phyloP scores from a whole-genome alignment of 495 filamentous ascomycete species.

The Penicillium canescens region DNA sequence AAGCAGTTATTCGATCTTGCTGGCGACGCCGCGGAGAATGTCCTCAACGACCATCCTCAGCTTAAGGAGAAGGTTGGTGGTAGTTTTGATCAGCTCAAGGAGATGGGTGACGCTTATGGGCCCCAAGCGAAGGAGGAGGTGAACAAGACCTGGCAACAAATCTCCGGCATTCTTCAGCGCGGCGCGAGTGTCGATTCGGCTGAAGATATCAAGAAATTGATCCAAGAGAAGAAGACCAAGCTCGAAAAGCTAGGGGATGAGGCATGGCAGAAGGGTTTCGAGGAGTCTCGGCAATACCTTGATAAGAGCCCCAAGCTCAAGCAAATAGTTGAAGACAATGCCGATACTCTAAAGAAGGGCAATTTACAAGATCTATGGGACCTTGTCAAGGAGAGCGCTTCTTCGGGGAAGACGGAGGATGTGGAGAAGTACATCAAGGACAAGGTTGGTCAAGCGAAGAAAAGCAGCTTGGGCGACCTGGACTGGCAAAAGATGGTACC shows the following conservation, averaged over 20 bases:
- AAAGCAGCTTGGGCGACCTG: slow-evolving; percentile 35
- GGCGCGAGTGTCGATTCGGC: slow-evolving; percentile 51
- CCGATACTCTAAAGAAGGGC: slow-evolving; percentile 57
- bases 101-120: slow-evolving; percentile 62
- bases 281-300: slow-evolving; percentile 60
- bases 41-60: slow-evolving; percentile 65
- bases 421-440: slow-evolving; percentile 60
- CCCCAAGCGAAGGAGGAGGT: slow-evolving; percentile 69
- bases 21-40: slow-evolving; percentile 54
- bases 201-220: slow-evolving; percentile 54
- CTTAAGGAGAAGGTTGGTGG: slow-evolving; percentile 68
- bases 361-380: slow-evolving; percentile 55
- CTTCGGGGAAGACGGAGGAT: slow-evolving; percentile 53
- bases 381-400: slow-evolving; percentile 52
- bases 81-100: slow-evolving; percentile 59
- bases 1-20: slow-evolving; percentile 53
- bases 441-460: slow-evolving; percentile 53
- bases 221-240: slow-evolving; percentile 65
- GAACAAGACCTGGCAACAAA: slow-evolving; percentile 63
- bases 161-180: slow-evolving; percentile 52
- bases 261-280: slow-evolving; percentile 62
- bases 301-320: slow-evolving; percentile 69
- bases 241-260: slow-evolving; percentile 61
- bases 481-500: slow-evolving; percentile 55
- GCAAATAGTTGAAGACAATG: slow-evolving; percentile 62